These are phyloP conservation scores for Celoporthe dispersa DNA, from an alignment of 2,329 filamentous ascomycete genomes.

Conservation along the genomic window DNA sequence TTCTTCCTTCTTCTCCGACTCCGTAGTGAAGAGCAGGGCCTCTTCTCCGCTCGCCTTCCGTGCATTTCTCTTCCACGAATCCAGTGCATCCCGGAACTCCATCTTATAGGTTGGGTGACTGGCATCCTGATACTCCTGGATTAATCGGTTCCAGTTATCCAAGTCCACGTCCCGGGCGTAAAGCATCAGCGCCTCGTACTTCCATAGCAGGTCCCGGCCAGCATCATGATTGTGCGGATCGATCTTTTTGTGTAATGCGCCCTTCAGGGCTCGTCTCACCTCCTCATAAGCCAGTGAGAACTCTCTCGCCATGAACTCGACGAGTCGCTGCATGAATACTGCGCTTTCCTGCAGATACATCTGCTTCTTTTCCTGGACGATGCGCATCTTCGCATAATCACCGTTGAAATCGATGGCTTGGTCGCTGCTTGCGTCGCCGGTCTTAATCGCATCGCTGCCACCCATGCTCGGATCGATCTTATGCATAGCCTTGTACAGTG, in stretches of 20 bases:
- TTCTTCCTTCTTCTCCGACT: slow-evolving; percentile 83
- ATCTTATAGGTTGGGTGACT: slow-evolving; percentile 77
- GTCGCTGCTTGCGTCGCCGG: slow-evolving; percentile 52
- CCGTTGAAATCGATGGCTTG: slow-evolving; percentile 63
- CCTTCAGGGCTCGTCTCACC: slow-evolving; percentile 67
- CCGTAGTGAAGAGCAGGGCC: slow-evolving; percentile 84
- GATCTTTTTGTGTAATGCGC: slow-evolving; percentile 66
- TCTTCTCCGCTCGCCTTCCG: slow-evolving; percentile 79
- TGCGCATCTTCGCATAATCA: slow-evolving; percentile 87
- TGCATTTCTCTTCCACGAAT: slow-evolving; percentile 79
- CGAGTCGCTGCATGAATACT: slow-evolving; percentile 77
- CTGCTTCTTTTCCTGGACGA: slow-evolving; percentile 92
- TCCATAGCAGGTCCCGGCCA: slow-evolving; percentile 78
- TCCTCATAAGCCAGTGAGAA: slow-evolving; percentile 78
- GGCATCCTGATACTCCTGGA: slow-evolving; percentile 80
- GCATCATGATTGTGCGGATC: slow-evolving; percentile 73
- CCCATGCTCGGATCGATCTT: slow-evolving; percentile 88
- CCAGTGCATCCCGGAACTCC: slow-evolving; percentile 78
- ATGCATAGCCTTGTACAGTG: slow-evolving; percentile 88
- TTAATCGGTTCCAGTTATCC: slow-evolving; percentile 77
- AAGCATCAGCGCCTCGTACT: slow-evolving; percentile 83
- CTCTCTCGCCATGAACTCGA: slow-evolving; percentile 79
- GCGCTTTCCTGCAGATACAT: slow-evolving; percentile 79
- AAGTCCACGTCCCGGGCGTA: slow-evolving; percentile 86
- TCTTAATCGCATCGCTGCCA: slow-evolving; percentile 52